phyloP scores from a whole-genome alignment of 179 eudicot genomes.

The Nepenthes alata region DNA sequence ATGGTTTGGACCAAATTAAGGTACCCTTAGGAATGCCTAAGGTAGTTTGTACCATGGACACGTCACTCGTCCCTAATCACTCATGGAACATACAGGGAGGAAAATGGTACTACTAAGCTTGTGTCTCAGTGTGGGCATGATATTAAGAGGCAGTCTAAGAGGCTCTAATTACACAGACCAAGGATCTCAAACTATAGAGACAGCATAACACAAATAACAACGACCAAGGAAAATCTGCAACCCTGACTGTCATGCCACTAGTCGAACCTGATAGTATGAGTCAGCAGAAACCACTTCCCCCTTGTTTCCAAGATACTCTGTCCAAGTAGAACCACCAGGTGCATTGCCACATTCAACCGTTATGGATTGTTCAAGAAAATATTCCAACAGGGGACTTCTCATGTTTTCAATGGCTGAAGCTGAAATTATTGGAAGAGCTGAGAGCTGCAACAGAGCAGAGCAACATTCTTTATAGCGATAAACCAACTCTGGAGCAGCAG shows the following conservation, averaged over 20 bases:
- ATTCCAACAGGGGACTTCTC: slow-evolving; percentile 49
- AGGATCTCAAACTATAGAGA: too few relatives aligned
- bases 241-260: slow-evolving; percentile 2
- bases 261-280: slow-evolving; percentile 64
- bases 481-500: slow-evolving; percentile 42
- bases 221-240: neutral
- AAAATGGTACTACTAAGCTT: too few relatives aligned
- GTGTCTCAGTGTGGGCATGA: too few relatives aligned
- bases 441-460: slow-evolving; percentile 43
- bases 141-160: too few relatives aligned
- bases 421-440: slow-evolving; percentile 67
- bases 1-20: too few relatives aligned
- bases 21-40: too few relatives aligned
- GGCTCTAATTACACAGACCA: too few relatives aligned
- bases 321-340: slow-evolving; percentile 27
- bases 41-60: too few relatives aligned
- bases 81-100: too few relatives aligned
- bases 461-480: slow-evolving; percentile 56
- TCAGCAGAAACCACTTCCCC: slow-evolving; percentile 27
- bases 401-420: slow-evolving; percentile 36
- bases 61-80: too few relatives aligned
- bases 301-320: slow-evolving; percentile 28
- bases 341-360: slow-evolving; percentile 25
- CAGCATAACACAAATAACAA: neutral
- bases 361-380: slow-evolving; percentile 44